Evolutionary conservation across 352 stramenopile species (phyloP), one percentile per base, ranked within the genome.

Genomic region (Pythium myriotylum): DNA sequence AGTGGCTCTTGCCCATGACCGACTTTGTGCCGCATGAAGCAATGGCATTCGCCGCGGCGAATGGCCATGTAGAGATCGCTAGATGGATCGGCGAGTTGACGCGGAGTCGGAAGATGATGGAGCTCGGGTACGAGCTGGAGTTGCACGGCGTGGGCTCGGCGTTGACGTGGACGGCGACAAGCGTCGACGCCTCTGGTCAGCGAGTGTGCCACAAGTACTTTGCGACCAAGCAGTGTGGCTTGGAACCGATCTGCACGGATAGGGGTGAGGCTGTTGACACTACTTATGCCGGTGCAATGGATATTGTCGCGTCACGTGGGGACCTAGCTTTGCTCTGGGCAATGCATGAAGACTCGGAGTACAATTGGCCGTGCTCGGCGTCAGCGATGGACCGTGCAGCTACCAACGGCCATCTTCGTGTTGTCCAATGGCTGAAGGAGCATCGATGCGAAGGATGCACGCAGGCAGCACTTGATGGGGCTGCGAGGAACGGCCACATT

Each of bases 11-110:
- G 17, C 6, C 39, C 7, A 32, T 65, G 4, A 29, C 43, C 14
- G 9, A 16, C 12, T 64, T 62, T 32, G 24, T 12, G 0, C 14
- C 49, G 0, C 58, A 58, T 8, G 66, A 81, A 17, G 72, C 74
- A 0, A 84, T 86, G 72, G 72, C 77, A 6, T 43, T 71, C 5
- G 74, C 77, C 2, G 77, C 73, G 0, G 73, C 68, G n/a, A 73
- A 71, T 9, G 72, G 70, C 2, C 53, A 79, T 40, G 5, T 84
- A 9, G 57, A 79, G 6, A 33, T 82, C 0, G 65, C 80, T 16
- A 67, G 67, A 23, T 76, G 65, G 71, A 66, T 79, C 50, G 22
- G 62, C 61, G 52, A 62, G 52, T 12, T 68, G 54, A 16, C 72
- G 10, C 29, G 10, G 29, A 5, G 29, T 35, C 5, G 10, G 60